A percentile compares a stretch with the other conserved stretches of the same genome.
Evolutionary conservation across 1,284 basidiomycete genomes (phyloP).

Genomic region (Cystobasidiaceae sp.): DNA sequence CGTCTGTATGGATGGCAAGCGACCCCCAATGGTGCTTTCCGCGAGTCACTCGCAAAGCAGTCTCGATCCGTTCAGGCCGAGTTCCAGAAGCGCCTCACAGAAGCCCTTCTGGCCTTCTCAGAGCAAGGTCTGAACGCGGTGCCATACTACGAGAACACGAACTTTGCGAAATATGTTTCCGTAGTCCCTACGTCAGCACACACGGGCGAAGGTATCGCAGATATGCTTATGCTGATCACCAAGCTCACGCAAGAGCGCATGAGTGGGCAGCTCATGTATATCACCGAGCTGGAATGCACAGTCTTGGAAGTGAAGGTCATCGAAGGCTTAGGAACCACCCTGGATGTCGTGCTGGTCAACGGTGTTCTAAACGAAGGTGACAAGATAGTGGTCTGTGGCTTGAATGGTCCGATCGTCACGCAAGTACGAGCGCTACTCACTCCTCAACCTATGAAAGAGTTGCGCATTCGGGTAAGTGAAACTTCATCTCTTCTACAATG

Average conservation of each 20-base stretch:
- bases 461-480: conserved; percentile 77
- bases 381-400: conserved; percentile 91
- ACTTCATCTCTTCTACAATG: background rate
- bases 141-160: conserved; percentile 97
- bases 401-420: conserved; percentile 96
- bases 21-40: conserved; percentile 87
- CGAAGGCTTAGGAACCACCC: conserved; percentile 95
- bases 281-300: conserved; percentile 97
- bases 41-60: conserved; percentile 85
- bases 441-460: conserved; percentile 90
- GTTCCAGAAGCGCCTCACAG: conserved; percentile 81
- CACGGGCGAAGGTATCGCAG: conserved; percentile 98
- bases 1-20: conserved; percentile 94
- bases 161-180: conserved; percentile 87
- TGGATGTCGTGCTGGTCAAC: conserved; percentile 95
- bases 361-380: conserved; percentile 90
- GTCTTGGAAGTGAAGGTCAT: conserved; percentile 99
- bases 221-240: conserved; percentile 97
- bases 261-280: conserved; percentile 96
- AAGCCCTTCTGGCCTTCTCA: conserved; percentile 87
- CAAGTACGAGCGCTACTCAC: conserved; percentile 91
- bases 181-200: conserved; percentile 96
- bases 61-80: conserved; percentile 74
- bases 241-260: conserved; percentile 97
- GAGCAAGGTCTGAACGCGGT: conserved; percentile 96